phyloP scores from a whole-genome alignment of 2,329 filamentous ascomycete genomes.

The Aspergillus caelatus region DNA sequence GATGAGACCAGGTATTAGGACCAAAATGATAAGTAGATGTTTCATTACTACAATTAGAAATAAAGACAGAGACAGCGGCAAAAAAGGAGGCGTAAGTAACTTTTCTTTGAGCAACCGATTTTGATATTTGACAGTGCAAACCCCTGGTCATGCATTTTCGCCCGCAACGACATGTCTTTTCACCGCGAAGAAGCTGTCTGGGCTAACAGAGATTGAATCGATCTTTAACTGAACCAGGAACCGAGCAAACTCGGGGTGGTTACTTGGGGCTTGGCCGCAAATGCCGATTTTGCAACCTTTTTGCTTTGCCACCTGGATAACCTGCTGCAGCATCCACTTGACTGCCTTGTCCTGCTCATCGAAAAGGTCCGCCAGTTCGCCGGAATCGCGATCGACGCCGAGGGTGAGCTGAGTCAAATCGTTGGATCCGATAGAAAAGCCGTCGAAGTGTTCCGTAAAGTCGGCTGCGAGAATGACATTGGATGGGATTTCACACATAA shows the following conservation, averaged over 20 bases:
- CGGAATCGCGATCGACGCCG: constrained; percentile 43
- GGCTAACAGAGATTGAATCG: constrained; percentile 44
- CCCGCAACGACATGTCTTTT: constrained; percentile 23
- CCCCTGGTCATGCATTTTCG: background rate
- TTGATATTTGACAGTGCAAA: no score
- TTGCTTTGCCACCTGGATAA: constrained; percentile 33
- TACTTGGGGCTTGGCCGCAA: constrained; percentile 45
- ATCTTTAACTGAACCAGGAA: constrained; percentile 43
- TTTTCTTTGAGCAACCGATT: no score
- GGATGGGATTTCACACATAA: constrained; percentile 48
- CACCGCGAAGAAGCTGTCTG: constrained; percentile 44
- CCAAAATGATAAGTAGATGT: no score
- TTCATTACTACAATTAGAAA: no score
- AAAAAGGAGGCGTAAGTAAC: no score
- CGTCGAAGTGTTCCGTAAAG: constrained; percentile 44
- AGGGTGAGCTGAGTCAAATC: constrained; percentile 46
- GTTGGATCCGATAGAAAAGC: constrained; percentile 48
- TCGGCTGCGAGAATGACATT: constrained; percentile 43
- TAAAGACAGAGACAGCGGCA: no score
- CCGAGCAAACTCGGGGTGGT: constrained; percentile 42
- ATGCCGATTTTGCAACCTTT: constrained; percentile 43
- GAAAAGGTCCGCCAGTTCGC: constrained; percentile 41
- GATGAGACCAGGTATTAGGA: no score
- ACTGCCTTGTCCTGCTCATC: constrained; percentile 45
- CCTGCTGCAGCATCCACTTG: constrained; percentile 43